Evolutionary conservation across 768 basidiomycete species (phyloP).

Genomic region (Mycena alexandri): DNA sequence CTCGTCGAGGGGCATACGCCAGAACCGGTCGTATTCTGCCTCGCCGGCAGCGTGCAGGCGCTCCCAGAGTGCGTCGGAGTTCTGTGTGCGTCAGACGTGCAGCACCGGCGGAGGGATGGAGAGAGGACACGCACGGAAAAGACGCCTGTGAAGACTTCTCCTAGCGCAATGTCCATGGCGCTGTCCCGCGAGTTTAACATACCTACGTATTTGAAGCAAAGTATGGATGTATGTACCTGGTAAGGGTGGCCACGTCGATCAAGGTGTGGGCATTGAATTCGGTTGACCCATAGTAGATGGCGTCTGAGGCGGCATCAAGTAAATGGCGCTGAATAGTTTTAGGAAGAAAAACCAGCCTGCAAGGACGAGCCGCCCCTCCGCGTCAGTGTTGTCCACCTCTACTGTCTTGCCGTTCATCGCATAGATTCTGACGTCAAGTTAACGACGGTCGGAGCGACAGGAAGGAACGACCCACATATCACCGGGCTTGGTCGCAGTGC

Average conservation of each 20-base stretch:
- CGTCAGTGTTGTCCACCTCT: slow-evolving; percentile 91
- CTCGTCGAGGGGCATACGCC: slow-evolving; percentile 91
- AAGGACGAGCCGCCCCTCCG: slow-evolving; percentile 83
- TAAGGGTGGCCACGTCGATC: slow-evolving; percentile 90
- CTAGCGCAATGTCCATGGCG: slow-evolving; percentile 79
- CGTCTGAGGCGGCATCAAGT: slow-evolving; percentile 64
- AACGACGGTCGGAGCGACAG: slow-evolving; percentile 3
- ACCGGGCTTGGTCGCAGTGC: slow-evolving; percentile 82
- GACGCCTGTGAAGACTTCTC: slow-evolving; percentile 82
- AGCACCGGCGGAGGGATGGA: background rate
- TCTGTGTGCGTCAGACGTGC: slow-evolving; percentile 52
- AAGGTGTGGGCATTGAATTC: slow-evolving; percentile 85
- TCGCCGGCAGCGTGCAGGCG: slow-evolving; percentile 77
- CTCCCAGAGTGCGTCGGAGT: slow-evolving; percentile 81
- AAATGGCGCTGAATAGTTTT: too few relatives aligned
- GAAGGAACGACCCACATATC: slow-evolving; percentile 70
- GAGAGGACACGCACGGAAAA: slow-evolving; percentile 67
- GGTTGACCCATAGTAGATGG: slow-evolving; percentile 85
- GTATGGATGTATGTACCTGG: slow-evolving; percentile 64
- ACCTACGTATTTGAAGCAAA: background rate
- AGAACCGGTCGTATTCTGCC: slow-evolving; percentile 84
- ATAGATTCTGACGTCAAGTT: slow-evolving; percentile 63
- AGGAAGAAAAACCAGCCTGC: slow-evolving; percentile 59
- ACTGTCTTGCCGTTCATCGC: slow-evolving; percentile 92
- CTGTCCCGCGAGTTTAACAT: slow-evolving; percentile 49